These are phyloP conservation scores for Globisporangium splendens DNA, from an alignment of 352 stramenopile genomes.

Conservation along the genomic window DNA sequence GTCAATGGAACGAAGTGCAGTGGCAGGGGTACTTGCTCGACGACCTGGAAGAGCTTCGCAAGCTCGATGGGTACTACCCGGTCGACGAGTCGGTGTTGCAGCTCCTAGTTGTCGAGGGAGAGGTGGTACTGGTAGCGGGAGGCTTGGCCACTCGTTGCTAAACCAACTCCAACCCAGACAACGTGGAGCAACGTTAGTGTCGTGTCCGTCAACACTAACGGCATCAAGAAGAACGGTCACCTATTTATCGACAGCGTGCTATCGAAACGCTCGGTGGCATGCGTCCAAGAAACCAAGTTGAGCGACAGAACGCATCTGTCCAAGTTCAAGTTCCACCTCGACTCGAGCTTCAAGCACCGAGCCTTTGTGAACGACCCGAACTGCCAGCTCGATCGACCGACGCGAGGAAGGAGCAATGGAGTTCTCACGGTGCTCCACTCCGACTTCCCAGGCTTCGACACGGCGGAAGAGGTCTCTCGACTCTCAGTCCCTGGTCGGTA, in stretches of 20 bases:
- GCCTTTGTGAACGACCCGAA: constrained; percentile 7
- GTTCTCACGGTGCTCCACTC: neutral
- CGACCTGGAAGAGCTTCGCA: constrained; percentile 2
- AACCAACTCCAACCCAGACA: neutral
- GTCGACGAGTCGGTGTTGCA: neutral
- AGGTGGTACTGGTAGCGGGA: neutral
- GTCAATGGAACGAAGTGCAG: neutral
- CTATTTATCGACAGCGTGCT: constrained; percentile 3
- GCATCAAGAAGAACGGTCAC: constrained; percentile 12
- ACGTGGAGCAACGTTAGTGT: constrained; percentile 5
- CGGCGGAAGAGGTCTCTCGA: neutral
- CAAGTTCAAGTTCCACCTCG: constrained; percentile 8
- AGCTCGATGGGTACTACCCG: neutral
- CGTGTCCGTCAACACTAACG: constrained; percentile 10
- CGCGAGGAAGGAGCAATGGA: neutral
- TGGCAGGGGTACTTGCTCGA: constrained; percentile 6
- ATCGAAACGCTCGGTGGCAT: constrained; percentile 3
- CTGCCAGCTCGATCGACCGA: neutral
- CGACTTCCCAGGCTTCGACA: constrained; percentile 7
- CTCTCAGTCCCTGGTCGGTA: constrained; percentile 6
- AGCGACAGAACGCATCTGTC: neutral
- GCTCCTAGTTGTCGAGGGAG: neutral
- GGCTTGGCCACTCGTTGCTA: neutral
- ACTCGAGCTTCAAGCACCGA: constrained; percentile 2
- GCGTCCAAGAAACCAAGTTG: constrained; percentile 13